phyloP scores from a whole-genome alignment of 2,329 filamentous ascomycete genomes.

The Fusarium hainanense region DNA sequence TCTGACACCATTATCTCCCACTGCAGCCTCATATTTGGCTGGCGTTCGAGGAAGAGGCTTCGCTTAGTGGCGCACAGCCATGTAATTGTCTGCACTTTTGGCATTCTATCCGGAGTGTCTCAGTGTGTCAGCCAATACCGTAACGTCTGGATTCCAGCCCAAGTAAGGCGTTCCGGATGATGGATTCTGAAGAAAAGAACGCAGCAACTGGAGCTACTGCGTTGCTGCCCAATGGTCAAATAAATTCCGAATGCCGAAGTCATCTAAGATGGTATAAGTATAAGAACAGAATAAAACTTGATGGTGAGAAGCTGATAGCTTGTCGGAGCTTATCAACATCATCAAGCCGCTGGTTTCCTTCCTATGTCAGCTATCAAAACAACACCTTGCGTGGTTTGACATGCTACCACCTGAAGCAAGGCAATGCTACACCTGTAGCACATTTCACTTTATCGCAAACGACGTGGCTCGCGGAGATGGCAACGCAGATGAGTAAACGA shows the following conservation, averaged over 20 bases:
- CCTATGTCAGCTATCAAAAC: not conserved
- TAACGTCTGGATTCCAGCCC: not conserved
- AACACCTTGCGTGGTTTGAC: not conserved
- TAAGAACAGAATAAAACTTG: constrained; percentile 4
- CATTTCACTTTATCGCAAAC: constrained; percentile 19
- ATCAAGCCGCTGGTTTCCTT: not conserved
- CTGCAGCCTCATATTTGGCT: constrained; percentile 18
- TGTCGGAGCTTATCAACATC: not conserved
- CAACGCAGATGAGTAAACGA: constrained; percentile 3
- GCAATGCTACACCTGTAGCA: constrained; percentile 18
- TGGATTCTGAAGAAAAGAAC: not conserved
- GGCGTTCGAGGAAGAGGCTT: not conserved
- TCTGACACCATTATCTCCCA: not conserved
- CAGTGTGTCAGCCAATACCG: constrained; percentile 17
- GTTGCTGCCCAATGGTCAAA: constrained; percentile 34
- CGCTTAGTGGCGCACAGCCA: not conserved
- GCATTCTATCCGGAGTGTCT: not conserved
- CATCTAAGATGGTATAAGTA: constrained; percentile 16
- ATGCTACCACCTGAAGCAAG: not conserved
- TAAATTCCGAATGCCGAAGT: not conserved
- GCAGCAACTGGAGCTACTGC: constrained; percentile 4
- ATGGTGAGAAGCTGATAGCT: not conserved
- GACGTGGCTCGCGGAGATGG: constrained; percentile 7
- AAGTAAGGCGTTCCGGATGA: constrained; percentile 19
- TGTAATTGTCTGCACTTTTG: not conserved